Conservation (phyloP, 2,329 filamentous ascomycete genomes). For the Karstenula rhodostoma region DNA sequence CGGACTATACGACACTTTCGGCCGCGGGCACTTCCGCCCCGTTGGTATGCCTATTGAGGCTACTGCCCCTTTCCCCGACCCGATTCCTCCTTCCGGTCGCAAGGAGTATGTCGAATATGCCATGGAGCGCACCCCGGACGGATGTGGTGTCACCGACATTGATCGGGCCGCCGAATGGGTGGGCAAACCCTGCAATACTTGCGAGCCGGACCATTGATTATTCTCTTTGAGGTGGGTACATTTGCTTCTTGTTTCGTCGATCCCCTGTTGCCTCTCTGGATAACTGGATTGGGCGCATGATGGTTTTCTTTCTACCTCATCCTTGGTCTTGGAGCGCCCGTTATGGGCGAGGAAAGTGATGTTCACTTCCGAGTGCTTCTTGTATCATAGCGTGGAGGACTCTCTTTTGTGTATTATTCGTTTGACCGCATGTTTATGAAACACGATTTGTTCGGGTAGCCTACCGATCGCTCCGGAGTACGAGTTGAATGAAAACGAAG, state of each 20-base stretch:
- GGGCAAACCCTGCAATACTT: slow-evolving; percentile 28
- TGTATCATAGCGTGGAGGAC: background rate
- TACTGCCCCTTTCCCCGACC: slow-evolving; percentile 42
- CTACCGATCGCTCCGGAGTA: background rate
- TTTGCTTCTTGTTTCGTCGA: background rate
- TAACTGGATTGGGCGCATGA: background rate
- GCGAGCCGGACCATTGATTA: slow-evolving; percentile 24
- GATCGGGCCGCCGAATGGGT: slow-evolving; percentile 24
- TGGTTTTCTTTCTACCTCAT: background rate
- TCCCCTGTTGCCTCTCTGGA: background rate
- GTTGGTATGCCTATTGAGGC: slow-evolving; percentile 41
- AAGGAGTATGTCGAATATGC: slow-evolving; percentile 17
- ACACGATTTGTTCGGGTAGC: background rate
- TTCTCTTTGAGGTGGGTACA: background rate
- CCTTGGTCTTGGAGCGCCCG: background rate
- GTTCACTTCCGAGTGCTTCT: background rate
- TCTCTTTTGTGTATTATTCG: background rate
- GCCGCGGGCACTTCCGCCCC: slow-evolving; percentile 16
- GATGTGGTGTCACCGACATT: slow-evolving; percentile 29
- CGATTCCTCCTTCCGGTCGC: slow-evolving; percentile 35
- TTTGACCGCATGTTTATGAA: background rate
- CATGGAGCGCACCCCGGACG: slow-evolving; percentile 11
- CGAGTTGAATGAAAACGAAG: background rate
- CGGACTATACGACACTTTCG: slow-evolving; percentile 31
- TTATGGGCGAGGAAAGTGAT: background rate